Conservation (phyloP, 768 basidiomycete genomes). For the Pleurotus platypus region DNA sequence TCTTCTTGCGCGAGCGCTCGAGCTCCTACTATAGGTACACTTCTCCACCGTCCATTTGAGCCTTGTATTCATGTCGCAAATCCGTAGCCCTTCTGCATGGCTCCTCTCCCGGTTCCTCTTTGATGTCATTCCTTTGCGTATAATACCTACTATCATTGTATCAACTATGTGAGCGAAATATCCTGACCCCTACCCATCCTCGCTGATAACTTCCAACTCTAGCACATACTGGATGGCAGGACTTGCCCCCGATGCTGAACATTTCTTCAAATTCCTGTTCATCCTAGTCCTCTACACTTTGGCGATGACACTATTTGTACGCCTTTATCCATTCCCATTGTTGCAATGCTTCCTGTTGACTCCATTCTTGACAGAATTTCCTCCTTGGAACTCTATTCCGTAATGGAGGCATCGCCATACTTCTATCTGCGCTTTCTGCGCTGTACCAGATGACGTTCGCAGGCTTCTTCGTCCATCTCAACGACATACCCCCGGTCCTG, state of each 20-base stretch:
- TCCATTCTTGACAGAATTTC: constrained; percentile 64
- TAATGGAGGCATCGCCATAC: constrained; percentile 88
- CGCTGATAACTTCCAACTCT: constrained; percentile 6
- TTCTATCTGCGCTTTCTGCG: constrained; percentile 73
- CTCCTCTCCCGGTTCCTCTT: constrained; percentile 83
- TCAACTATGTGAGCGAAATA: constrained; percentile 63
- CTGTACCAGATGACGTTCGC: constrained; percentile 86
- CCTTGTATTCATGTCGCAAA: constrained; percentile 2
- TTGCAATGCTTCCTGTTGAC: background rate
- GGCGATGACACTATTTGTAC: constrained; percentile 81
- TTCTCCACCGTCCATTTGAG: background rate
- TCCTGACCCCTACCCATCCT: background rate
- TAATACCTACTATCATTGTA: constrained; percentile 87
- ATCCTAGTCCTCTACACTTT: constrained; percentile 84
- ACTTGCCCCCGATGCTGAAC: constrained; percentile 66
- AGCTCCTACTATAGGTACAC: constrained; percentile 77
- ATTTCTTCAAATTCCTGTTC: constrained; percentile 94
- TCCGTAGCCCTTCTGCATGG: constrained; percentile 80
- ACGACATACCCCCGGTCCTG: constrained; percentile 82
- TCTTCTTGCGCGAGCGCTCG: constrained; percentile 90
- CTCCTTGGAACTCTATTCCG: constrained; percentile 78
- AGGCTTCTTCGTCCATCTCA: constrained; percentile 90
- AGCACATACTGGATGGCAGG: constrained; percentile 98
- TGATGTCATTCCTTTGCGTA: constrained; percentile 84
- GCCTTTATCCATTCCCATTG: constrained; percentile 21